Conservation (phyloP, 257 asterid species). For the Penstemon davidsonii region DNA sequence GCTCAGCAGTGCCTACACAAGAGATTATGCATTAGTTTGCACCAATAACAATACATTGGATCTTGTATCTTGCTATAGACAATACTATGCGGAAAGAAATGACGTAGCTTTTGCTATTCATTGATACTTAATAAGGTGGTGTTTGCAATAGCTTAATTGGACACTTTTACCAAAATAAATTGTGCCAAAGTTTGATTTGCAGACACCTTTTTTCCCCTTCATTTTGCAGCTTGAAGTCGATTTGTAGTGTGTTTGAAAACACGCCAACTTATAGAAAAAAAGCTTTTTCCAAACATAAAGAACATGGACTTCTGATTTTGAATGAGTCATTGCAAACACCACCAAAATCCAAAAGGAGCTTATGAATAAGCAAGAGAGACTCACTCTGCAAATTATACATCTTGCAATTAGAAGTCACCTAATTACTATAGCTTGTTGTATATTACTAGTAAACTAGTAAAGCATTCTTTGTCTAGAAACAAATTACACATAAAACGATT, state of each 20-base stretch:
- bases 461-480: neutral
- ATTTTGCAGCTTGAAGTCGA: too few relatives aligned
- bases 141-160: too few relatives aligned
- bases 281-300: too few relatives aligned
- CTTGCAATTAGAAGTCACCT: neutral
- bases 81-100: too few relatives aligned
- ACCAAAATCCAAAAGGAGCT: neutral
- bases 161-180: too few relatives aligned
- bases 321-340: too few relatives aligned
- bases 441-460: neutral
- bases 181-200: too few relatives aligned
- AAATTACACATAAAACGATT: neutral
- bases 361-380: neutral
- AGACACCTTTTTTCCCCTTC: too few relatives aligned
- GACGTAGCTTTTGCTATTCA: neutral
- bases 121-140: neutral
- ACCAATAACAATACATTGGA: neutral
- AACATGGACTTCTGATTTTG: too few relatives aligned
- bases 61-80: too few relatives aligned
- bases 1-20: slow-evolving; percentile 47
- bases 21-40: neutral
- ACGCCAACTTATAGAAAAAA: too few relatives aligned
- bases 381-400: neutral
- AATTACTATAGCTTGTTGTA: neutral
- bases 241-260: too few relatives aligned